These are phyloP conservation scores for Candida loeiensis DNA, from an alignment of 805 yeast genomes.

Conservation along the genomic window DNA sequence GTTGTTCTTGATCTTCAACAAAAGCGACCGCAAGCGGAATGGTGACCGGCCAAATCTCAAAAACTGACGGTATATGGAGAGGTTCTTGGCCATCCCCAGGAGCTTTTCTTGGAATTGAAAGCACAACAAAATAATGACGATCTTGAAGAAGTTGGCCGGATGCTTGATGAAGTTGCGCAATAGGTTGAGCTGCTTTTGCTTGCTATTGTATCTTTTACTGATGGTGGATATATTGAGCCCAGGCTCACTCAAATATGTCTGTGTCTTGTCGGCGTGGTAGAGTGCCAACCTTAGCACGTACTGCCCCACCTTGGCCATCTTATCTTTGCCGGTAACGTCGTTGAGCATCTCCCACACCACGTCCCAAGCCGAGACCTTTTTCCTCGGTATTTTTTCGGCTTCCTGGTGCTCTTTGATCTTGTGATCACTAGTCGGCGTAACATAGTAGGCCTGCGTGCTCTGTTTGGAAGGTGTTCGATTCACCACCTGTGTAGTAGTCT, in stretches of 20 bases:
- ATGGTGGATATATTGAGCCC: constrained; percentile 30
- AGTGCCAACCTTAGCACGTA: constrained; percentile 54
- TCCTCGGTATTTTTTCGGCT: not conserved
- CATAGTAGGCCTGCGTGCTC: constrained; percentile 4
- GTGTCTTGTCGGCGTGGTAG: constrained; percentile 42
- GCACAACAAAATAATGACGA: constrained; percentile 33
- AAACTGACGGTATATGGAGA: constrained; percentile 60
- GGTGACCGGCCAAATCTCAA: constrained; percentile 71
- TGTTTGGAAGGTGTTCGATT: constrained; percentile 2
- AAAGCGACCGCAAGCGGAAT: constrained; percentile 44
- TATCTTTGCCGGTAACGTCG: constrained; percentile 66
- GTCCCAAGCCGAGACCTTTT: constrained; percentile 29
- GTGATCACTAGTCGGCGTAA: constrained; percentile 8
- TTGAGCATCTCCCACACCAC: constrained; percentile 52
- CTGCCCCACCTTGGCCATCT: constrained; percentile 61
- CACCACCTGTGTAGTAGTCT: constrained; percentile 2
- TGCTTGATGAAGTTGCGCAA: constrained; percentile 32
- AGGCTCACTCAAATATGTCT: constrained; percentile 31
- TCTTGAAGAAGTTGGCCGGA: constrained; percentile 35
- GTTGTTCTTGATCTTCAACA: constrained; percentile 24
- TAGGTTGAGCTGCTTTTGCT: constrained; percentile 30
- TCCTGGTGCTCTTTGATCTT: constrained; percentile 6
- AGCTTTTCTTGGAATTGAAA: constrained; percentile 39
- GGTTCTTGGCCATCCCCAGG: constrained; percentile 43
- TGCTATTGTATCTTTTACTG: constrained; percentile 28